These are phyloP conservation scores for Sideroxylon spinosum DNA, from an alignment of 179 eudicot genomes.

Conservation along the genomic window DNA sequence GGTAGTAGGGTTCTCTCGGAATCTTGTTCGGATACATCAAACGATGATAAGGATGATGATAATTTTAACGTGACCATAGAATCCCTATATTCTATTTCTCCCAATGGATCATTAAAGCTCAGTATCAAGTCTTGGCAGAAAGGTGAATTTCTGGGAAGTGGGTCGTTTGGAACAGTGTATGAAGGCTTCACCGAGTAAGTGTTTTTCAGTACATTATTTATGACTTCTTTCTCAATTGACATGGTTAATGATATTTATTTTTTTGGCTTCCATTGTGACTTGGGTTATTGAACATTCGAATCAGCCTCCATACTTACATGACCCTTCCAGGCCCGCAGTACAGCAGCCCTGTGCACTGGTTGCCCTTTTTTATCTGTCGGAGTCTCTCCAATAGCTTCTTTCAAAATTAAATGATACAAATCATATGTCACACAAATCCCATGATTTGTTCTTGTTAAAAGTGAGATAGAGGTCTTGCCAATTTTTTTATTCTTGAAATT, in stretches of 20 bases:
- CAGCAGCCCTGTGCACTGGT: too few relatives aligned
- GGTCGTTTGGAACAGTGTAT: slow-evolving; percentile 81
- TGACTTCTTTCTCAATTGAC: neutral
- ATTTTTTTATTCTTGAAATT: slow-evolving; percentile 1
- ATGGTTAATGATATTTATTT: neutral
- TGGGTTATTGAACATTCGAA: neutral
- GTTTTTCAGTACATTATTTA: neutral
- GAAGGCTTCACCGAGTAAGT: slow-evolving; percentile 73
- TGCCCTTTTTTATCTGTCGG: too few relatives aligned
- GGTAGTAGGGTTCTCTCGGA: slow-evolving; percentile 26
- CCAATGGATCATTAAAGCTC: slow-evolving; percentile 35
- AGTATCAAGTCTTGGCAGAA: slow-evolving; percentile 55
- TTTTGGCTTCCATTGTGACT: neutral
- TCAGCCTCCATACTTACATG: too few relatives aligned
- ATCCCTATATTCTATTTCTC: slow-evolving; percentile 41
- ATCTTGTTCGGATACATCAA: slow-evolving; percentile 37
- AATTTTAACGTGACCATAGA: slow-evolving; percentile 37
- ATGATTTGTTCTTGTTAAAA: neutral
- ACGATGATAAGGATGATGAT: slow-evolving; percentile 46
- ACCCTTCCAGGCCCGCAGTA: too few relatives aligned
- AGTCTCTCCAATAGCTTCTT: too few relatives aligned
- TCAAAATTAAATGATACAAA: too few relatives aligned
- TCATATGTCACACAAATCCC: neutral
- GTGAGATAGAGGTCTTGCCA: neutral
- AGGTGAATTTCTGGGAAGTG: slow-evolving; percentile 60